Evolutionary conservation across 2,329 filamentous ascomycete species (phyloP).

Genomic region (Cyphellophora attinorum): DNA sequence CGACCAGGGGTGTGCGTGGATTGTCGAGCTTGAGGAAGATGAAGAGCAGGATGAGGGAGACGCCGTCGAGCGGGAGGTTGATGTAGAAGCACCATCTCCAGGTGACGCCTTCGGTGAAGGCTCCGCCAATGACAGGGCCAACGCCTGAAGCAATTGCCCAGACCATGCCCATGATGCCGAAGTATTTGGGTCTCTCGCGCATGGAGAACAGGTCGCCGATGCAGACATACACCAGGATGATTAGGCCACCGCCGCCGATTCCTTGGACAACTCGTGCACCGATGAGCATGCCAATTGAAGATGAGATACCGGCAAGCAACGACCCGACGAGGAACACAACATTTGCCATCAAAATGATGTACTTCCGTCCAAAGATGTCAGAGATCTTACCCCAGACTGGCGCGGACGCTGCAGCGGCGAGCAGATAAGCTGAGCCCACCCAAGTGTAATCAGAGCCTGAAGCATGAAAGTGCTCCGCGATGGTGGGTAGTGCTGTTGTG

Average conservation of each 20-base stretch:
- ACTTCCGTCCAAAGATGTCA: conserved; percentile 60
- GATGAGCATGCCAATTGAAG: conserved; percentile 53
- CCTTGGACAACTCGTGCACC: conserved; percentile 53
- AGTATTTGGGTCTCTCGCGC: conserved; percentile 49
- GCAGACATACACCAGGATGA: conserved; percentile 54
- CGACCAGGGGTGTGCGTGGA: conserved; percentile 47
- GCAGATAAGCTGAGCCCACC: conserved; percentile 37
- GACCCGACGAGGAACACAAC: conserved; percentile 55
- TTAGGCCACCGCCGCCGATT: conserved; percentile 52
- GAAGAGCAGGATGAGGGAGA: conserved; percentile 48
- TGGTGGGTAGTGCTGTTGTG: conserved; percentile 36
- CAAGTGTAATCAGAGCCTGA: conserved; percentile 36
- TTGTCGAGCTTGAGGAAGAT: conserved; percentile 54
- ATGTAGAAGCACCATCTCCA: conserved; percentile 44
- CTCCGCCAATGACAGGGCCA: conserved; percentile 38
- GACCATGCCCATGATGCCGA: conserved; percentile 51
- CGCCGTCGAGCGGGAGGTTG: conserved; percentile 52
- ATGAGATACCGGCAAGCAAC: conserved; percentile 47
- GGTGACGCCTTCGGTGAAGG: conserved; percentile 28
- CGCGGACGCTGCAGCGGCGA: conserved; percentile 38
- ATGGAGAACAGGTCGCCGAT: conserved; percentile 57
- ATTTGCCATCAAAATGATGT: conserved; percentile 50
- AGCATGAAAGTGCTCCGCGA: conserved; percentile 32
- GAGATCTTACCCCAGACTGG: conserved; percentile 55
- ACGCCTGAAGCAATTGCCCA: conserved; percentile 53